These are phyloP conservation scores for Chytriomyces sp. DNA, from an alignment of 192 early-diverging fungal species.

Conservation along the genomic window DNA sequence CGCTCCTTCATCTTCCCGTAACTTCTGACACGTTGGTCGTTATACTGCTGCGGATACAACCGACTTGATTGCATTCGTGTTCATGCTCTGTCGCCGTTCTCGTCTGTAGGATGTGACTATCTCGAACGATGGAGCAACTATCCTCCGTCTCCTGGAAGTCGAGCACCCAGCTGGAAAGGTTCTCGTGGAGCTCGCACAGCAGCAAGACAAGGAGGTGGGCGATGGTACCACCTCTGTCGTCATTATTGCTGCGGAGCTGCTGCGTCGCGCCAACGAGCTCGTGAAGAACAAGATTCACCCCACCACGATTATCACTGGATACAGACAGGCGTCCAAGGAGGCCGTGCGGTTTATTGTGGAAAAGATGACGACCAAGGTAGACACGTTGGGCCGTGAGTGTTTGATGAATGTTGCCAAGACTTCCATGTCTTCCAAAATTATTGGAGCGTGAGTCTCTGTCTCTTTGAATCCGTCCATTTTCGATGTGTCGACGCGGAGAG, in stretches of 20 bases:
- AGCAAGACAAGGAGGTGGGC: constrained; percentile 99
- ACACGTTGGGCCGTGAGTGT: constrained; percentile 88
- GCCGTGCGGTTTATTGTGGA: constrained; percentile 98
- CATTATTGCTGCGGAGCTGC: constrained; percentile 96
- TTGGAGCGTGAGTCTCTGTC: constrained; percentile 72
- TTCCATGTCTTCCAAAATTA: constrained; percentile 96
- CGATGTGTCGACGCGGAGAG: neutral
- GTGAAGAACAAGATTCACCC: constrained; percentile 99
- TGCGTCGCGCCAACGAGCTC: constrained; percentile 94
- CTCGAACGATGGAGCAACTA: constrained; percentile 99
- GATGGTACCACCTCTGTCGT: constrained; percentile 99
- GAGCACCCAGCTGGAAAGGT: constrained; percentile 98
- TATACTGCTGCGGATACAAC: too few relatives aligned
- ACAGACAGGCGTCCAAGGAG: constrained; percentile 94
- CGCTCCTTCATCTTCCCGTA: neutral
- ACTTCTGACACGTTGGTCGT: too few relatives aligned
- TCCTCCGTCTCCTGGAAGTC: constrained; percentile 94
- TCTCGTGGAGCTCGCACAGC: constrained; percentile 96
- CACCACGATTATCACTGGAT: constrained; percentile 98
- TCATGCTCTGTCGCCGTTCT: neutral
- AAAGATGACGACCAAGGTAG: constrained; percentile 93
- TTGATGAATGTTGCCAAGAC: constrained; percentile 98
- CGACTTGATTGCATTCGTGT: too few relatives aligned
- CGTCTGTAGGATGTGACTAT: constrained; percentile 91
- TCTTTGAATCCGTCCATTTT: neutral